Percentiles rank a stretch among this genome's conserved stretches.
Conservation (phyloP, 305 asterid genomes). For the Fraxinus baroniana region DNA sequence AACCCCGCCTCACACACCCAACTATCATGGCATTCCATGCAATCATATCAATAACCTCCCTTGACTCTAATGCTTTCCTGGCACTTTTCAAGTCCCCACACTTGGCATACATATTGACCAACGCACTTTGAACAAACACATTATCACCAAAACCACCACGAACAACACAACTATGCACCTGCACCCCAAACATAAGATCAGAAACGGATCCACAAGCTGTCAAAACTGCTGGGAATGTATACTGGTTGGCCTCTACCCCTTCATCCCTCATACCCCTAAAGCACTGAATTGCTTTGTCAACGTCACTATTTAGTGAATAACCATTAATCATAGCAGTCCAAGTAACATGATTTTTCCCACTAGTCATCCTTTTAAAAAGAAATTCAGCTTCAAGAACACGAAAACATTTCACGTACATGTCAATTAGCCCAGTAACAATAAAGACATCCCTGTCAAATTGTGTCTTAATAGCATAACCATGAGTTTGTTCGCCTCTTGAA, state of each 20-base stretch:
- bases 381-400: conserved; percentile 52
- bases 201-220: conserved; percentile 53
- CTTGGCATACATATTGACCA: conserved; percentile 81
- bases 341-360: conserved; percentile 75
- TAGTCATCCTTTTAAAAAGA: conserved; percentile 52
- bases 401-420: conserved; percentile 69
- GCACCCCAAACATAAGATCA: conserved; percentile 51
- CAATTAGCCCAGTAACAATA: conserved; percentile 69
- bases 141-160: conserved; percentile 79
- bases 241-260: conserved; percentile 74
- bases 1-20: conserved; percentile 60
- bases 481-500: conserved; percentile 59
- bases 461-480: conserved; percentile 59
- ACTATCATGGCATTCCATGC: conserved; percentile 82
- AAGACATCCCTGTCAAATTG: conserved; percentile 52
- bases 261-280: conserved; percentile 63
- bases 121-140: conserved; percentile 69
- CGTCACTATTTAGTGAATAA: conserved; percentile 61
- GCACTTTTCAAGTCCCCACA: conserved; percentile 68
- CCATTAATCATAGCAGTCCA: conserved; percentile 93
- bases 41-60: conserved; percentile 53
- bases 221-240: conserved; percentile 78
- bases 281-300: conserved; percentile 46
- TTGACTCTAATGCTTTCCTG: conserved; percentile 46
- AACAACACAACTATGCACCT: conserved; percentile 64